These are phyloP conservation scores for Saururus chinensis DNA, from an alignment of 164 flowering plant species.

Conservation along the genomic window DNA sequence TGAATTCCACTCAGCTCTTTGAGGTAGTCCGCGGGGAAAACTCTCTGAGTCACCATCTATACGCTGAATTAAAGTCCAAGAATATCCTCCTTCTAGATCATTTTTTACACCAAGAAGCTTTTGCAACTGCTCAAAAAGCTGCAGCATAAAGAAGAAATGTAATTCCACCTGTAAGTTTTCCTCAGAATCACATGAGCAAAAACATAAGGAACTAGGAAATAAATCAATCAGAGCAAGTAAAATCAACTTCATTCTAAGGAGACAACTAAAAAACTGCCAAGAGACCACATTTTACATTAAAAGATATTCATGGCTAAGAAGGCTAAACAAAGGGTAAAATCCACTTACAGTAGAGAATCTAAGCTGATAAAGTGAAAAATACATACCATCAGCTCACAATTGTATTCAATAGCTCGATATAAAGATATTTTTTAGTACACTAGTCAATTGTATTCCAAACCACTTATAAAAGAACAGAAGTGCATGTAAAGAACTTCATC, in stretches of 20 bases:
- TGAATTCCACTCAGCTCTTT: constrained; percentile 77
- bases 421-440: no score
- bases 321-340: no score
- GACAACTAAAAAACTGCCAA: not conserved
- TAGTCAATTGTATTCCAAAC: no score
- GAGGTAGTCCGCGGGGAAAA: constrained; percentile 28
- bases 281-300: not conserved
- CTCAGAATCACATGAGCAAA: not conserved
- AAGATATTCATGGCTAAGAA: no score
- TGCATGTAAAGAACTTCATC: no score
- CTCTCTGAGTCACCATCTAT: constrained; percentile 37
- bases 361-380: no score
- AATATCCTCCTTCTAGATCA: constrained; percentile 79
- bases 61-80: constrained; percentile 80
- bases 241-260: not conserved
- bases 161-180: not conserved
- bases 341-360: no score
- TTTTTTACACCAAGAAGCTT: constrained; percentile 72
- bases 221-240: not conserved
- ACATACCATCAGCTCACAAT: no score
- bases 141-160: constrained; percentile 8
- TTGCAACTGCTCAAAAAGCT: constrained; percentile 63
- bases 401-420: no score
- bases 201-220: no score
- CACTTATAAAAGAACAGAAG: no score